Conservation (phyloP, 129 eudicot genomes). For the Flaveria trinervia region DNA sequence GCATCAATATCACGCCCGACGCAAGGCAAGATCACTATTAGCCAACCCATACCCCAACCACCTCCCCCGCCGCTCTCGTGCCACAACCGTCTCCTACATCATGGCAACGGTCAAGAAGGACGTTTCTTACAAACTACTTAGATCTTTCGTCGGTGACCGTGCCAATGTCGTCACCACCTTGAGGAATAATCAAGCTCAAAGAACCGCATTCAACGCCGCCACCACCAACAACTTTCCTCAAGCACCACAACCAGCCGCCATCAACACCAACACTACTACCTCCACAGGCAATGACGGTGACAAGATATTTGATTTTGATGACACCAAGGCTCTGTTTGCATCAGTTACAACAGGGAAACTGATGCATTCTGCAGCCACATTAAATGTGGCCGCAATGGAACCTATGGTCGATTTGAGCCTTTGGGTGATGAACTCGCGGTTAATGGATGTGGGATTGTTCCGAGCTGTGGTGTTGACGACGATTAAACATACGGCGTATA, state of each 20-base stretch:
- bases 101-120: constrained; percentile 39
- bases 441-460: constrained; percentile 44
- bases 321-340: constrained; percentile 52
- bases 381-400: constrained; percentile 49
- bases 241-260: constrained; percentile 17
- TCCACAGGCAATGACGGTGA: constrained; percentile 8
- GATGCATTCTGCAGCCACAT: constrained; percentile 45
- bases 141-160: constrained; percentile 24
- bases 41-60: constrained; percentile 15
- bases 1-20: background rate
- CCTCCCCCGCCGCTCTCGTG: constrained; percentile 3
- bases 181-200: constrained; percentile 14
- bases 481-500: constrained; percentile 50
- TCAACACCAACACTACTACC: background rate
- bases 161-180: constrained; percentile 31
- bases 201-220: constrained; percentile 26
- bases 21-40: constrained; percentile 36
- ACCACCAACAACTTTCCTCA: background rate
- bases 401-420: constrained; percentile 68
- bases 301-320: constrained; percentile 41
- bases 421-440: constrained; percentile 65
- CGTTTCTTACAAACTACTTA: constrained; percentile 28
- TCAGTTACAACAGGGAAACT: constrained; percentile 52
- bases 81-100: background rate
- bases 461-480: constrained; percentile 34